A percentile compares a stretch with the other conserved stretches of the same genome.
phyloP scores from a whole-genome alignment of 2,329 filamentous ascomycete species.

The Sphaceloma murrayae region DNA sequence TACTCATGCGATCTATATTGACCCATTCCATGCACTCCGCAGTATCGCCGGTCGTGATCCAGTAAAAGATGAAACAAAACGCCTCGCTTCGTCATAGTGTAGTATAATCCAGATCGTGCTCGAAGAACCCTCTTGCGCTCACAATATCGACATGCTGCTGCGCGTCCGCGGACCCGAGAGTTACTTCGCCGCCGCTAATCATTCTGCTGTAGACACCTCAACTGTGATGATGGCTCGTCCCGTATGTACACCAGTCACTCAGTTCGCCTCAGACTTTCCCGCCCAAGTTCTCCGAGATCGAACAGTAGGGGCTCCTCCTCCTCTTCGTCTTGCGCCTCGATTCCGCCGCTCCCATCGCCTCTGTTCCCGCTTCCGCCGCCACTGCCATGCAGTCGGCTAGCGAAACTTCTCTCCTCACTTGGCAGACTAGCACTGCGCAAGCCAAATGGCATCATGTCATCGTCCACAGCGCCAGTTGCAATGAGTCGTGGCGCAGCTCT shows the following conservation, averaged over 20 bases:
- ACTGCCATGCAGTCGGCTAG: slow-evolving; percentile 54
- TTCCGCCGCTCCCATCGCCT: slow-evolving; percentile 20
- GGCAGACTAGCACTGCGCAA: slow-evolving; percentile 61
- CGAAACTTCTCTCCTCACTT: slow-evolving; percentile 46
- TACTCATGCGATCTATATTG: neutral
- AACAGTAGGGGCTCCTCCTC: slow-evolving; percentile 64
- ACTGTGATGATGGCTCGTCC: no score
- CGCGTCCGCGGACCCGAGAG: neutral
- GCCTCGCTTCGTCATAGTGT: slow-evolving; percentile 7
- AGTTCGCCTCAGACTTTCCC: slow-evolving; percentile 5
- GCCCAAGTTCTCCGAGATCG: slow-evolving; percentile 61
- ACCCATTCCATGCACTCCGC: neutral
- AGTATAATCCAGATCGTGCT: no score
- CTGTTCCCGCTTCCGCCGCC: slow-evolving; percentile 10
- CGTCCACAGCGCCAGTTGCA: slow-evolving; percentile 34
- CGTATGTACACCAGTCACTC: neutral
- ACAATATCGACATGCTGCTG: neutral
- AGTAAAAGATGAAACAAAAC: neutral
- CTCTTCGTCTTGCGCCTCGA: slow-evolving; percentile 33
- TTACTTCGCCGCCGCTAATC: no score
- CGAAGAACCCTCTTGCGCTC: no score
- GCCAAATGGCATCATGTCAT: slow-evolving; percentile 51
- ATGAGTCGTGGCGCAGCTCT: slow-evolving; percentile 40
- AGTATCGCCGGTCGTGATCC: no score
- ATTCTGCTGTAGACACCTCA: no score